These are phyloP conservation scores for Apium graveolens DNA, from an alignment of 129 eudicot genomes.

Conservation along the genomic window DNA sequence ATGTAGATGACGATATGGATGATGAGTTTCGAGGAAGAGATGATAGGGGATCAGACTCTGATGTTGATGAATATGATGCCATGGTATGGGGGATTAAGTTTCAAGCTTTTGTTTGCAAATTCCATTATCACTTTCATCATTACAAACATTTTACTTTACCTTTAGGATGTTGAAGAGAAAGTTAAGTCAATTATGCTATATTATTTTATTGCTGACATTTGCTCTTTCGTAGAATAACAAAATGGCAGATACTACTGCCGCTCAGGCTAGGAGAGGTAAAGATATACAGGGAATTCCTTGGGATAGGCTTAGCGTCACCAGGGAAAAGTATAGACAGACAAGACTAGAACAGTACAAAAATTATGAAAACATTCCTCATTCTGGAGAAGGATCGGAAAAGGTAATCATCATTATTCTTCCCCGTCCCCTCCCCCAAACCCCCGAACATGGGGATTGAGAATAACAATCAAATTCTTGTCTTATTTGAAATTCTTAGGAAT, in stretches of 20 bases:
- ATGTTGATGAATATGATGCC: slow-evolving; percentile 59
- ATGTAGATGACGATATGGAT: slow-evolving; percentile 58
- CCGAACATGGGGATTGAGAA: too few relatives aligned
- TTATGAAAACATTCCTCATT: slow-evolving; percentile 67
- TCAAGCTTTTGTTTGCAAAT: neutral
- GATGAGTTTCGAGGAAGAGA: slow-evolving; percentile 49
- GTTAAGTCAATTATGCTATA: neutral
- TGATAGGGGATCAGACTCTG: slow-evolving; percentile 57
- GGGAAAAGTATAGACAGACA: slow-evolving; percentile 72
- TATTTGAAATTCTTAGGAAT: slow-evolving; percentile 37
- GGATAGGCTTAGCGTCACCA: slow-evolving; percentile 66
- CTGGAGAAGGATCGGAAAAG: slow-evolving; percentile 70
- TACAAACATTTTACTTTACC: neutral
- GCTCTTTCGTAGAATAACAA: slow-evolving; percentile 30
- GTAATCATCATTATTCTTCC: slow-evolving; percentile 15
- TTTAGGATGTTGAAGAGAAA: neutral
- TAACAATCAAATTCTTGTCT: neutral
- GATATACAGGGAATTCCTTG: slow-evolving; percentile 94
- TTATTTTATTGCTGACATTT: slow-evolving; percentile 3
- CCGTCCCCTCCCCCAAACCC: neutral
- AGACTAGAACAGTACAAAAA: slow-evolving; percentile 79
- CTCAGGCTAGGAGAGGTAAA: slow-evolving; percentile 71
- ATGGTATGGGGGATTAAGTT: slow-evolving; percentile 29
- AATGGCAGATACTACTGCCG: slow-evolving; percentile 59
- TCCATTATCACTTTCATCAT: neutral